Conservation (phyloP, 192 early-diverging fungal genomes). For the Obelidium mucronatum region DNA sequence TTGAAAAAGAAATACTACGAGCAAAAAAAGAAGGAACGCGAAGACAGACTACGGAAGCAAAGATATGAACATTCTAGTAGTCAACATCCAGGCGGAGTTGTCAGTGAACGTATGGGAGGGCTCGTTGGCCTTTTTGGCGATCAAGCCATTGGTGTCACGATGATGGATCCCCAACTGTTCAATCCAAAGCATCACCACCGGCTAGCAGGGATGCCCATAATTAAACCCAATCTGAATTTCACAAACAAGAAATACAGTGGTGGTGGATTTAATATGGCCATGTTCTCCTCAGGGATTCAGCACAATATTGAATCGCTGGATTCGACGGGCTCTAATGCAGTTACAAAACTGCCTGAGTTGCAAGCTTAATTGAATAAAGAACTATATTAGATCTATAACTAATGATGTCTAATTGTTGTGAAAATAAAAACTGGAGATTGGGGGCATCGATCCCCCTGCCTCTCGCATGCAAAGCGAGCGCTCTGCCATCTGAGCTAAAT, state of each 20-base stretch:
- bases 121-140: conserved; percentile 14
- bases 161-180: too few species aligned
- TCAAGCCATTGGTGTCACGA: neutral
- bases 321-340: neutral
- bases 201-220: neutral
- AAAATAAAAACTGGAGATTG: too few species aligned
- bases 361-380: neutral
- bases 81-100: conserved; percentile 18
- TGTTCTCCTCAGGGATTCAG: conserved; percentile 17
- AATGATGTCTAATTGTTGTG: too few species aligned
- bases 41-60: conserved; percentile 7
- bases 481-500: too few species aligned
- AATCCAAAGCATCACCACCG: neutral
- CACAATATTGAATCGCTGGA: neutral
- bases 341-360: conserved; percentile 7
- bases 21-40: conserved; percentile 34
- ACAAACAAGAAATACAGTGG: conserved; percentile 21
- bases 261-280: conserved; percentile 32
- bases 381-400: too few species aligned
- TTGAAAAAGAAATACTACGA: conserved; percentile 67
- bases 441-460: too few species aligned
- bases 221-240: conserved; percentile 10
- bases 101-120: conserved; percentile 24
- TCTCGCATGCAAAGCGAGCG: too few species aligned
- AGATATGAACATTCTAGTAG: neutral